These are phyloP conservation scores for Aspergillus sclerotiicarbonarius DNA, from an alignment of 495 filamentous ascomycete species.

Conservation along the genomic window DNA sequence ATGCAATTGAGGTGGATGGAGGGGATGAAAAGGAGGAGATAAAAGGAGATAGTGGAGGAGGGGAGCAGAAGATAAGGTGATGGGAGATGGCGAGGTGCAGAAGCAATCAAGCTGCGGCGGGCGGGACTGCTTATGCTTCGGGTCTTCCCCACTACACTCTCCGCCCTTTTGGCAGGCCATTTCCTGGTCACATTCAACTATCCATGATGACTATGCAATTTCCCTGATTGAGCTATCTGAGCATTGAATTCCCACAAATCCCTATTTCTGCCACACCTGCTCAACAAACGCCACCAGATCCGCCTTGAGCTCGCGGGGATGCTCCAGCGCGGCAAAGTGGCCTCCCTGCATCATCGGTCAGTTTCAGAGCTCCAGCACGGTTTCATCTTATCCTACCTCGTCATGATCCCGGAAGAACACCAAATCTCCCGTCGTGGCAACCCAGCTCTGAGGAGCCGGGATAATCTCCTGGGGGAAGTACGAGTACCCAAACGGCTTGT, in stretches of 20 bases:
- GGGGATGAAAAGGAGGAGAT: background rate
- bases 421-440: conserved; percentile 46
- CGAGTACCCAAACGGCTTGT: conserved; percentile 60
- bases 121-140: too few relatives aligned
- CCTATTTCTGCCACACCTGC: conserved; percentile 31
- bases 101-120: too few relatives aligned
- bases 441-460: conserved; percentile 49
- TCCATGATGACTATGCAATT: too few relatives aligned
- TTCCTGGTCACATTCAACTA: too few relatives aligned
- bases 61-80: background rate
- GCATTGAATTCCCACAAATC: too few relatives aligned
- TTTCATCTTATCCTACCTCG: conserved; percentile 9
- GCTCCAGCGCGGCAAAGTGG: conserved; percentile 22
- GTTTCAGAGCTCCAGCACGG: background rate
- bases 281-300: conserved; percentile 60
- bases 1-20: conserved; percentile 5
- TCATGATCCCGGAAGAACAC: conserved; percentile 36
- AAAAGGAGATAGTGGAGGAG: background rate
- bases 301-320: conserved; percentile 37
- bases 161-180: too few relatives aligned
- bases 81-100: conserved; percentile 5
- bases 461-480: conserved; percentile 56
- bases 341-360: conserved; percentile 37
- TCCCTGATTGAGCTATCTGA: too few relatives aligned
- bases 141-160: background rate